Evolutionary conservation across 805 yeast species (phyloP).

Genomic region (Starmerella roubikii): DNA sequence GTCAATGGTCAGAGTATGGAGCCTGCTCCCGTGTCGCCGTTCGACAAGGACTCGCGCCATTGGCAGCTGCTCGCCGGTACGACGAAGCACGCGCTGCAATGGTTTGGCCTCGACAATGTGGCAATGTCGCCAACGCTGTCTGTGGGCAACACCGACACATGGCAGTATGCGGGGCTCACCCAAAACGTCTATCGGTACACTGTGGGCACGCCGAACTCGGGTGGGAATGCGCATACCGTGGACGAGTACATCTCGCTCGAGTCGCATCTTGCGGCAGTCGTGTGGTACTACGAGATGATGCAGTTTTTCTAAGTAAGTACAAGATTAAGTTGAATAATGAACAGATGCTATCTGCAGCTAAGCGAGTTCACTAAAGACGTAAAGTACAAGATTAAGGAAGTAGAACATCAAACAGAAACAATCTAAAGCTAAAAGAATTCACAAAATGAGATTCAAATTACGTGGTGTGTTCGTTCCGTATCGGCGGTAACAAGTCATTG

Average conservation of each 20-base stretch:
- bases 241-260: constrained; percentile 45
- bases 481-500: too few relatives aligned
- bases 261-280: constrained; percentile 35
- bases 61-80: constrained; percentile 52
- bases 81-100: constrained; percentile 39
- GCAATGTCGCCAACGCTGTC: constrained; percentile 43
- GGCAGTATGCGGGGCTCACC: constrained; percentile 48
- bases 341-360: too few relatives aligned
- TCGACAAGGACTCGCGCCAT: constrained; percentile 21
- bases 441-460: too few relatives aligned
- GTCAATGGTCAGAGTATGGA: constrained; percentile 26
- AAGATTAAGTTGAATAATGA: too few relatives aligned
- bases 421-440: too few relatives aligned
- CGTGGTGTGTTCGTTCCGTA: too few relatives aligned
- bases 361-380: too few relatives aligned
- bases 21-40: constrained; percentile 44
- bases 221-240: constrained; percentile 37
- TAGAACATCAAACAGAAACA: too few relatives aligned
- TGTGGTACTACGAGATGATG: constrained; percentile 23
- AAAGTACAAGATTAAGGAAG: too few relatives aligned
- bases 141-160: constrained; percentile 64
- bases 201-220: constrained; percentile 11
- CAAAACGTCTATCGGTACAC: constrained; percentile 43
- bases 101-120: constrained; percentile 27
- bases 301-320: constrained; percentile 5